These are phyloP conservation scores for Hordeum marinum DNA, from an alignment of 176 grass and related monocot species.

Conservation along the genomic window DNA sequence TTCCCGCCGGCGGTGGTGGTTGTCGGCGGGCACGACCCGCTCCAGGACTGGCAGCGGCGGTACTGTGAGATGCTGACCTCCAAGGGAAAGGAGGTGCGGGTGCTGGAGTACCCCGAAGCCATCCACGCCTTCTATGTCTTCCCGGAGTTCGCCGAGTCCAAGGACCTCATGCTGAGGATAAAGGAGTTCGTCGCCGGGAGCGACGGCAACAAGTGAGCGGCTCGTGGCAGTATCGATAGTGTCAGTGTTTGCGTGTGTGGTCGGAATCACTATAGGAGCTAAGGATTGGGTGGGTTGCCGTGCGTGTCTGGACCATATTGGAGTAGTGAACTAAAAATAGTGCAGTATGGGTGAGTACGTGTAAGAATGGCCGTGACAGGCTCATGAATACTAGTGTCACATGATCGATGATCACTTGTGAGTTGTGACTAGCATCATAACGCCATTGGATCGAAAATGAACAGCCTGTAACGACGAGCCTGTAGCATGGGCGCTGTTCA, in stretches of 20 bases:
- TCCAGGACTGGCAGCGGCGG: slow-evolving; percentile 70
- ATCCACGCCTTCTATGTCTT: slow-evolving; percentile 91
- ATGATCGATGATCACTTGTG: too few species aligned
- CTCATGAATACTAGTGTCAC: background rate
- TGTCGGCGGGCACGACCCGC: slow-evolving; percentile 71
- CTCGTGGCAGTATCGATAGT: background rate
- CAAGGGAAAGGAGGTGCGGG: slow-evolving; percentile 29
- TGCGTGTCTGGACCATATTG: background rate
- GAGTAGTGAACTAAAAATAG: background rate
- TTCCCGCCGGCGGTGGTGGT: slow-evolving; percentile 55
- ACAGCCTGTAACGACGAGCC: too few species aligned
- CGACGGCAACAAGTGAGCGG: background rate
- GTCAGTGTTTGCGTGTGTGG: background rate
- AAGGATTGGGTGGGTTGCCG: background rate
- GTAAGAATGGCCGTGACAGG: background rate
- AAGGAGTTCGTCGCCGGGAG: slow-evolving; percentile 40
- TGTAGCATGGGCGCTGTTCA: too few species aligned
- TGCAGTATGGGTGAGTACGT: background rate
- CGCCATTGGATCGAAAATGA: too few species aligned
- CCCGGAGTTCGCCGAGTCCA: slow-evolving; percentile 48
- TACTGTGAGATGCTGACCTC: slow-evolving; percentile 47
- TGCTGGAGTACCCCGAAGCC: slow-evolving; percentile 67
- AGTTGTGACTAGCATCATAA: too few species aligned
- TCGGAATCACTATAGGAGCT: background rate
- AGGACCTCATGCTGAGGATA: slow-evolving; percentile 49